phyloP scores from a whole-genome alignment of 2,329 filamentous ascomycete genomes.

The Exophiala dermatitidis region DNA sequence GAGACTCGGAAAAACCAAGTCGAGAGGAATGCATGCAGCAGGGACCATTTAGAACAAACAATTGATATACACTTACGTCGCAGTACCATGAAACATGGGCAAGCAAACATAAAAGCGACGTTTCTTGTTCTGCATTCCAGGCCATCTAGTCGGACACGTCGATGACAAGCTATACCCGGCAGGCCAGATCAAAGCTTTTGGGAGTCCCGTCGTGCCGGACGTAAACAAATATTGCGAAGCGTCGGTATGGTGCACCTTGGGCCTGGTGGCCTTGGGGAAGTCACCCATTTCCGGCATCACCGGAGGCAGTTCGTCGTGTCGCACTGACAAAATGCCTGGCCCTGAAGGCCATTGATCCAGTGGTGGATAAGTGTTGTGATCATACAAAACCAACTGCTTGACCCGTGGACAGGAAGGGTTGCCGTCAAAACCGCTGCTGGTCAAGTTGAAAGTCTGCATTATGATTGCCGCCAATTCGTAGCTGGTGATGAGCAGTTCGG shows the following conservation, averaged over 20 bases:
- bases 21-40: no score
- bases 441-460: slow-evolving; percentile 1
- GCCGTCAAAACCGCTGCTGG: background rate
- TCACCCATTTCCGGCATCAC: slow-evolving; percentile 16
- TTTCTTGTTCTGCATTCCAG: slow-evolving; percentile 37
- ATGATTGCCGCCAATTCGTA: slow-evolving; percentile 10
- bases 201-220: slow-evolving; percentile 37
- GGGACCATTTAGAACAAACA: no score
- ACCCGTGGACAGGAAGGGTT: slow-evolving; percentile 4
- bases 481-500: slow-evolving; percentile 44
- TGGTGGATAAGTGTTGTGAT: slow-evolving; percentile 12
- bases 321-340: slow-evolving; percentile 1
- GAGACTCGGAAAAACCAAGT: no score
- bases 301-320: slow-evolving; percentile 13
- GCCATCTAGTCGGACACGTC: slow-evolving; percentile 23
- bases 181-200: slow-evolving; percentile 24
- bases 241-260: slow-evolving; percentile 14
- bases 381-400: slow-evolving; percentile 9
- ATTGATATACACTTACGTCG: slow-evolving; percentile 24
- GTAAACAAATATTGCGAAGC: slow-evolving; percentile 17
- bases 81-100: slow-evolving; percentile 45
- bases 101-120: slow-evolving; percentile 43
- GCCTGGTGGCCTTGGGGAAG: slow-evolving; percentile 14
- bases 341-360: background rate
- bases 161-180: slow-evolving; percentile 9